A percentile compares a stretch with the other conserved stretches of the same genome.
These are phyloP conservation scores for Naematelia aurantialba DNA, from an alignment of 768 basidiomycete genomes.

Conservation along the genomic window DNA sequence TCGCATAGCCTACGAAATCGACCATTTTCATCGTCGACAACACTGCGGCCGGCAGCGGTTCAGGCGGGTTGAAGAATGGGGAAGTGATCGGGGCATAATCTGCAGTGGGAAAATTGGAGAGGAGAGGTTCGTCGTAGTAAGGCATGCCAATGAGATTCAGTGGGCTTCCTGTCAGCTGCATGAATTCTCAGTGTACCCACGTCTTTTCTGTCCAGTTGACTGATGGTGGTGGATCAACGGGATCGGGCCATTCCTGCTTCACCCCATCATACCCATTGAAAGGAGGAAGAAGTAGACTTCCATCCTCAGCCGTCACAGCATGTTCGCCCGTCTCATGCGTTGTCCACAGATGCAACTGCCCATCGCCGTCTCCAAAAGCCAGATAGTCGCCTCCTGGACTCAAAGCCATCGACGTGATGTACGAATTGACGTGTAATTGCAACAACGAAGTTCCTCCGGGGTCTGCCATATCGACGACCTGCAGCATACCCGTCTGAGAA, in stretches of 20 bases:
- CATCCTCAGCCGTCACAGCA: conserved; percentile 13
- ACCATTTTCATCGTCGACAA: conserved; percentile 74
- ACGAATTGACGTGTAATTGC: conserved; percentile 55
- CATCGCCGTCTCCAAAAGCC: conserved; percentile 85
- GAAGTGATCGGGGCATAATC: conserved; percentile 54
- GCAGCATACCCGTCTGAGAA: conserved; percentile 76
- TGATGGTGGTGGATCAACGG: conserved; percentile 63
- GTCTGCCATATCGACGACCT: conserved; percentile 66
- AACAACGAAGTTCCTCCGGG: conserved; percentile 13
- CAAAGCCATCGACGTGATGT: conserved; percentile 72
- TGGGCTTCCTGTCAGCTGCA: conserved; percentile 57
- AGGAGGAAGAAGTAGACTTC: conserved; percentile 51
- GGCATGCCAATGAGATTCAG: conserved; percentile 86
- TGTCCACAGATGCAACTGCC: conserved; percentile 74
- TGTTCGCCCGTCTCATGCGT: conserved; percentile 58
- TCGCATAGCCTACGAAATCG: conserved; percentile 84
- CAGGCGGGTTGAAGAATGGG: conserved; percentile 60
- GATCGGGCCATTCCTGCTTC: conserved; percentile 78
- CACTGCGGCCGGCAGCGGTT: conserved; percentile 75
- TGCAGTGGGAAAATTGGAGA: conserved; percentile 58
- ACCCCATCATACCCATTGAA: conserved; percentile 83
- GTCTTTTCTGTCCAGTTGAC: conserved; percentile 80
- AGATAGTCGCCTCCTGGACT: conserved; percentile 86
- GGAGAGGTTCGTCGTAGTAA: conserved; percentile 66
- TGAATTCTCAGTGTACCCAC: conserved; percentile 53